These are phyloP conservation scores for Xylariaceae sp. DNA, from an alignment of 2,329 filamentous ascomycete genomes.

Conservation along the genomic window DNA sequence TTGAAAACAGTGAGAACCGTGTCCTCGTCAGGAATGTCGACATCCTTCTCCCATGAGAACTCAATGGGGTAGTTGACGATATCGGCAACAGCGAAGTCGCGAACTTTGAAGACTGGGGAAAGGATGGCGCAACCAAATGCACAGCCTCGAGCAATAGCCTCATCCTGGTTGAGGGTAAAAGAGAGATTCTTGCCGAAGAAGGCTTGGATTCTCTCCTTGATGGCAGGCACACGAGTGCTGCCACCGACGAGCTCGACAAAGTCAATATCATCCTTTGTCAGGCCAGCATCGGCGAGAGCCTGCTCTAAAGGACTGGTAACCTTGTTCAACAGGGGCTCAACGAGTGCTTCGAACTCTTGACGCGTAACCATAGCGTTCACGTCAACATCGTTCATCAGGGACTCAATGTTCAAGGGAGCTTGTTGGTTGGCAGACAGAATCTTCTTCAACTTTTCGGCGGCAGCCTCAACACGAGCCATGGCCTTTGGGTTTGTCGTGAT, in stretches of 20 bases:
- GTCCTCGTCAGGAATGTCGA: constrained; percentile 97
- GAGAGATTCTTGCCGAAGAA: constrained; percentile 93
- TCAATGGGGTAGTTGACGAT: constrained; percentile 98
- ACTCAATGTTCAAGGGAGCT: constrained; percentile 94
- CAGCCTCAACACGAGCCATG: constrained; percentile 77
- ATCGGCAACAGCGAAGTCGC: constrained; percentile 96
- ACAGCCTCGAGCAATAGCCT: constrained; percentile 91
- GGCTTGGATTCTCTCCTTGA: constrained; percentile 83
- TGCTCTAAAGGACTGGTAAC: constrained; percentile 76
- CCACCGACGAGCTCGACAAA: constrained; percentile 90
- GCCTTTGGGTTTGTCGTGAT: constrained; percentile 89
- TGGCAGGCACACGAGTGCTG: constrained; percentile 84
- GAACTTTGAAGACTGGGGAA: constrained; percentile 95
- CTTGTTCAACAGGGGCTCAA: constrained; percentile 76
- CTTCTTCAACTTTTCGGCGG: constrained; percentile 98
- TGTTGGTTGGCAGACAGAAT: constrained; percentile 91
- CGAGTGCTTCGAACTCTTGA: constrained; percentile 87
- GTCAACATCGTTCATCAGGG: constrained; percentile 96
- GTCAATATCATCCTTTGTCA: constrained; percentile 90
- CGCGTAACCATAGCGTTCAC: constrained; percentile 85
- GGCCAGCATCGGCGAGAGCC: constrained; percentile 87
- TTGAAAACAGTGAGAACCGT: constrained; percentile 96
- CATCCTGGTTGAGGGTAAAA: constrained; percentile 97
- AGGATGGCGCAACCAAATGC: constrained; percentile 97
- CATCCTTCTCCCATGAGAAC: constrained; percentile 97